Conservation (phyloP, 306 rosid species). For the Cercis canadensis region DNA sequence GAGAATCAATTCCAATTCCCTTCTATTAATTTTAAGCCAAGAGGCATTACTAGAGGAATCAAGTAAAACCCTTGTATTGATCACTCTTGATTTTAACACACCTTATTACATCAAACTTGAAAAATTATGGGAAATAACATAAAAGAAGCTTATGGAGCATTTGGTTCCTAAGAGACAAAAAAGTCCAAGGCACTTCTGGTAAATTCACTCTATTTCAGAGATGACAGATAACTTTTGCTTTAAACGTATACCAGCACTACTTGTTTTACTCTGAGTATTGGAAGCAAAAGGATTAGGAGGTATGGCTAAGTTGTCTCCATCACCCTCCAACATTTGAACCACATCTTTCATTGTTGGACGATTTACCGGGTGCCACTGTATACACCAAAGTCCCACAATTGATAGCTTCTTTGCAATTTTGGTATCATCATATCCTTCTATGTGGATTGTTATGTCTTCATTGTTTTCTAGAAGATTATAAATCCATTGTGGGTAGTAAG, state of each 20-base stretch:
- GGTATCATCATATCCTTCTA: conserved; percentile 27
- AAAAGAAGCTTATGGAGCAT: too few species aligned
- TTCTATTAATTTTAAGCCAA: too few species aligned
- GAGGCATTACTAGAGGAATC: too few species aligned
- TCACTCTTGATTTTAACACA: too few species aligned
- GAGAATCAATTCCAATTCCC: too few species aligned
- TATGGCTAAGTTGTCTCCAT: conserved; percentile 26
- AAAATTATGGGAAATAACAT: too few species aligned
- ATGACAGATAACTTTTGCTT: conserved; percentile 15
- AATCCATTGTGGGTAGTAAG: conserved; percentile 40
- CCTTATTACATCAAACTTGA: too few species aligned
- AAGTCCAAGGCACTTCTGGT: neutral
- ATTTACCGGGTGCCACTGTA: conserved; percentile 34
- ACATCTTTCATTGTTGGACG: conserved; percentile 46
- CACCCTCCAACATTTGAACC: conserved; percentile 44
- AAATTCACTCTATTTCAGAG: conserved; percentile 33
- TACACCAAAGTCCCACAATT: conserved; percentile 43
- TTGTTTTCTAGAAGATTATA: conserved; percentile 34
- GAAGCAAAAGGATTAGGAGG: conserved; percentile 48
- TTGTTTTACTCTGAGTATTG: neutral
- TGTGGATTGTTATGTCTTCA: conserved; percentile 34
- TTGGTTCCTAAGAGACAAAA: neutral
- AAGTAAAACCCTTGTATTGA: too few species aligned
- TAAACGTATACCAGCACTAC: neutral
- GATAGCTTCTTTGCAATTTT: conserved; percentile 45